Evolutionary conservation across 2,329 filamentous ascomycete species (phyloP).

Genomic region (Drechslera avenae): DNA sequence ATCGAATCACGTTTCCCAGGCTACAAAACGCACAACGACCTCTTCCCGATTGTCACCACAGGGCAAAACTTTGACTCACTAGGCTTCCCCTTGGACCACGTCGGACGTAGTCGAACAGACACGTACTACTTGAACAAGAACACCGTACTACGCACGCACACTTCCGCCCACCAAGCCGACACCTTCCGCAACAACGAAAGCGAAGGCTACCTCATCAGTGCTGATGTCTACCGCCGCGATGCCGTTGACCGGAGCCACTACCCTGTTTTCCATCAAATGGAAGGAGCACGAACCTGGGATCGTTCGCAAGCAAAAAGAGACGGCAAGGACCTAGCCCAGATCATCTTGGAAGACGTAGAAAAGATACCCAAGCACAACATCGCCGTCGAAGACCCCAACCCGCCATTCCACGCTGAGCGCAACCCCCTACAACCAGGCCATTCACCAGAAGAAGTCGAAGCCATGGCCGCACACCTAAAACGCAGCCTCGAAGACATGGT

Average conservation of each 20-base stretch:
- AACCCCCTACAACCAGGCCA: constrained; percentile 86
- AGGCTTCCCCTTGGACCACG: constrained; percentile 85
- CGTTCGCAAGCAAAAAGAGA: constrained; percentile 60
- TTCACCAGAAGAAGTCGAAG: constrained; percentile 75
- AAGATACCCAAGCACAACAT: constrained; percentile 74
- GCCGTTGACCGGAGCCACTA: constrained; percentile 95
- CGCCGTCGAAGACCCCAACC: constrained; percentile 81
- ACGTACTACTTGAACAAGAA: constrained; percentile 92
- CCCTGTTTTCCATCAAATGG: constrained; percentile 98
- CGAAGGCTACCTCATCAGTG: constrained; percentile 85
- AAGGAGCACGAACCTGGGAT: constrained; percentile 90
- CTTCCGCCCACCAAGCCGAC: constrained; percentile 88
- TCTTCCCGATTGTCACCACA: constrained; percentile 83
- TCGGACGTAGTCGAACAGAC: constrained; percentile 83
- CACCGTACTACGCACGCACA: constrained; percentile 89
- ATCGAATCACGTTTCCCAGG: constrained; percentile 87
- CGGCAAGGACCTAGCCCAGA: constrained; percentile 58
- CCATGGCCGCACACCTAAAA: constrained; percentile 85
- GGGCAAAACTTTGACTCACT: constrained; percentile 96
- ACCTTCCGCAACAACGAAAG: constrained; percentile 74
- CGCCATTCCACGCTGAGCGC: constrained; percentile 73
- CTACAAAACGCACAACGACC: constrained; percentile 77
- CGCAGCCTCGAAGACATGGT: constrained; percentile 87
- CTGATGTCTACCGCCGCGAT: constrained; percentile 94
- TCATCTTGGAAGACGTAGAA: constrained; percentile 72